Percentiles rank a stretch among this genome's conserved stretches.
These are phyloP conservation scores for Xanthoconium purpureum DNA, from an alignment of 768 basidiomycete species.

Conservation along the genomic window DNA sequence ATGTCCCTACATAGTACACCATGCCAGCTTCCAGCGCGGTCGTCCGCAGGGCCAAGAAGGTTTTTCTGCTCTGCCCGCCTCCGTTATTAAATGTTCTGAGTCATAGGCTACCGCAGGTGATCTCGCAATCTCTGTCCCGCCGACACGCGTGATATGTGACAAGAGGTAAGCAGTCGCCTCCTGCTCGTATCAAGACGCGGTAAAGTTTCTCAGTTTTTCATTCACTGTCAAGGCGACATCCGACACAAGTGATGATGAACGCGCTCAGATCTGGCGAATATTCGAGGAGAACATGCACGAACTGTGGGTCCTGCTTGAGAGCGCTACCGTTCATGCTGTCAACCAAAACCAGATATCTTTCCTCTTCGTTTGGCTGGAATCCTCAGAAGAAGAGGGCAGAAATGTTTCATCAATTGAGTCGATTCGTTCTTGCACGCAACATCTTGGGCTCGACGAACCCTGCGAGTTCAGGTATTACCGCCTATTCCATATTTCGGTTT, in stretches of 20 bases:
- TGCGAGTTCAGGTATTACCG: slow-evolving; percentile 29
- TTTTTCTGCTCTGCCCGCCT: slow-evolving; percentile 9
- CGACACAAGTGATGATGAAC: slow-evolving; percentile 36
- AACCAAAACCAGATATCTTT: slow-evolving; percentile 40
- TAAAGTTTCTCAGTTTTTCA: slow-evolving; percentile 15
- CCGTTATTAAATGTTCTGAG: background rate
- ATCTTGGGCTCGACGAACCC: slow-evolving; percentile 9
- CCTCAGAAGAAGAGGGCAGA: slow-evolving; percentile 54
- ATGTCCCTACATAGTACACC: background rate
- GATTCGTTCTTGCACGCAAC: slow-evolving; percentile 51
- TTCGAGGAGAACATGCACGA: slow-evolving; percentile 59
- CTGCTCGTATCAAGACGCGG: background rate
- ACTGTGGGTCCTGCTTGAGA: slow-evolving; percentile 28
- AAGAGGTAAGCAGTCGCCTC: slow-evolving; percentile 13
- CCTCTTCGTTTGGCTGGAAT: slow-evolving; percentile 67
- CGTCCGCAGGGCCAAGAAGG: slow-evolving; percentile 35
- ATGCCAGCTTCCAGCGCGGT: slow-evolving; percentile 19
- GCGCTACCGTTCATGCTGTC: background rate
- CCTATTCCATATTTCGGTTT: slow-evolving; percentile 66
- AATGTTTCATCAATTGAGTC: slow-evolving; percentile 55
- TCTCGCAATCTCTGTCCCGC: slow-evolving; percentile 17
- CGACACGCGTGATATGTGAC: slow-evolving; percentile 5
- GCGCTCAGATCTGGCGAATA: slow-evolving; percentile 47
- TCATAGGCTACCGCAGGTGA: slow-evolving; percentile 22
- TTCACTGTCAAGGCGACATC: slow-evolving; percentile 26